phyloP scores from a whole-genome alignment of 2,329 filamentous ascomycete species.

The Ascochyta pisi region DNA sequence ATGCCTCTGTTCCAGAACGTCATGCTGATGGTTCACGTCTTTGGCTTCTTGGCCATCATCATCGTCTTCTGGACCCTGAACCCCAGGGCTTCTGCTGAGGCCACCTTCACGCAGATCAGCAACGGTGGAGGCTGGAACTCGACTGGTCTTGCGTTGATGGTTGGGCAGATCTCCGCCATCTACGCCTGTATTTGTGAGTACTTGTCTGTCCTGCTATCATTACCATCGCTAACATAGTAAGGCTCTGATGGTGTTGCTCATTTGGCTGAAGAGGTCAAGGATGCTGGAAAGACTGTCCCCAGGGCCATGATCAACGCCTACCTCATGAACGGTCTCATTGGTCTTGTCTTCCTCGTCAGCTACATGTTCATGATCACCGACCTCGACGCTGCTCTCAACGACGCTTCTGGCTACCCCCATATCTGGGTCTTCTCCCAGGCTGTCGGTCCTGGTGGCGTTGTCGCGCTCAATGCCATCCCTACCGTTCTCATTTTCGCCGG shows the following conservation, averaged over 20 bases:
- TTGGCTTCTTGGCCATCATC: slow-evolving; percentile 55
- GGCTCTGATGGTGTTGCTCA: slow-evolving; percentile 52
- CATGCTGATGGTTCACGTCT: slow-evolving; percentile 51
- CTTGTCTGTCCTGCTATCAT: background rate
- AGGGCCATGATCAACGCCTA: slow-evolving; percentile 52
- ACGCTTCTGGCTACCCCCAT: slow-evolving; percentile 42
- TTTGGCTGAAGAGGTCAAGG: slow-evolving; percentile 54
- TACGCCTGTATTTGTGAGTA: slow-evolving; percentile 44
- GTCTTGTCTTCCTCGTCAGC: slow-evolving; percentile 43
- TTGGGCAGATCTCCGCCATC: slow-evolving; percentile 51
- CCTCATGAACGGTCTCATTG: slow-evolving; percentile 48
- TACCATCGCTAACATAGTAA: slow-evolving; percentile 22
- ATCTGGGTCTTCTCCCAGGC: slow-evolving; percentile 46
- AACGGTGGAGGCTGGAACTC: slow-evolving; percentile 51
- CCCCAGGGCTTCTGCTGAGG: slow-evolving; percentile 37
- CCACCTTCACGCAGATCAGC: slow-evolving; percentile 44
- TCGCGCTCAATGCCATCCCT: slow-evolving; percentile 40
- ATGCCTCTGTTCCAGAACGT: slow-evolving; percentile 47
- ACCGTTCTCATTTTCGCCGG: slow-evolving; percentile 41
- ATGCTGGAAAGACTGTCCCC: slow-evolving; percentile 51
- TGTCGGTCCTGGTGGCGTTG: slow-evolving; percentile 35
- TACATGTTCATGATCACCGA: slow-evolving; percentile 47
- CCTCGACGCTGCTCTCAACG: slow-evolving; percentile 36
- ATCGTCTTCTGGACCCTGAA: slow-evolving; percentile 48
- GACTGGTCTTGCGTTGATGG: slow-evolving; percentile 49